Evolutionary conservation across 495 filamentous ascomycete genomes (phyloP), one percentile per base, ranked within the genome.

Genomic region (Apodospora peruviana): DNA sequence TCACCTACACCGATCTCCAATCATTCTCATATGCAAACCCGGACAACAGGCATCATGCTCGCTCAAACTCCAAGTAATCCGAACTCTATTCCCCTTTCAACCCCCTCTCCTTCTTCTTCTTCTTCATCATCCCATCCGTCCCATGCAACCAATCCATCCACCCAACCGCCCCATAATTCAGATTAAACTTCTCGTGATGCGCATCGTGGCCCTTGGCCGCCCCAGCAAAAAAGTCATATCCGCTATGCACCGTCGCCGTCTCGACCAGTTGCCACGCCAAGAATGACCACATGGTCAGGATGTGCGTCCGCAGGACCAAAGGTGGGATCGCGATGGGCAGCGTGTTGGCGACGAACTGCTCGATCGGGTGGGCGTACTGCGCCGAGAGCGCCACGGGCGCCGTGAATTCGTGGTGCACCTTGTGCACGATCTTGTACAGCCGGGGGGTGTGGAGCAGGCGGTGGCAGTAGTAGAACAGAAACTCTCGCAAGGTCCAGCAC

Each of bases 301-400:
- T 52, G 47, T 81, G 75, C 11, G 64, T 62, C 5, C 60, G 42
- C 23, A 79, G 38, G 2, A 80, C 10, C 58, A 76, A 48, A n/a
- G 74, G 69, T 10, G 78, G 78, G 4, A 80, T 50, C 2, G 71
- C 66, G 4, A 82, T 68, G 2, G 80, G 78, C 9, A 83, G 59
- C 16, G 67, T 66, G 50, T 79, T 80, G 12, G 78, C 74, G 16
- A 81, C 42, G 5, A 82, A 50, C 47, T 81, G 76, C 62, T 83
- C 81, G 16, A 80, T 38, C 0, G 79, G 80, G 50, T 82, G 78
- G 0, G 79, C 75, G 43, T 78, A 83, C 47, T 83, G 76, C 1
- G 78, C 74, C 0, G 80, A 68, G 7, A 83, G 59, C 0, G 77
- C 74, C n/a, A 82, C 72, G 0, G 79, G 81, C 0, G 80, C 75